A percentile compares a stretch with the other conserved stretches of the same genome.
Conservation (phyloP, 1,284 basidiomycete genomes). For the Golubevia pallescens region DNA sequence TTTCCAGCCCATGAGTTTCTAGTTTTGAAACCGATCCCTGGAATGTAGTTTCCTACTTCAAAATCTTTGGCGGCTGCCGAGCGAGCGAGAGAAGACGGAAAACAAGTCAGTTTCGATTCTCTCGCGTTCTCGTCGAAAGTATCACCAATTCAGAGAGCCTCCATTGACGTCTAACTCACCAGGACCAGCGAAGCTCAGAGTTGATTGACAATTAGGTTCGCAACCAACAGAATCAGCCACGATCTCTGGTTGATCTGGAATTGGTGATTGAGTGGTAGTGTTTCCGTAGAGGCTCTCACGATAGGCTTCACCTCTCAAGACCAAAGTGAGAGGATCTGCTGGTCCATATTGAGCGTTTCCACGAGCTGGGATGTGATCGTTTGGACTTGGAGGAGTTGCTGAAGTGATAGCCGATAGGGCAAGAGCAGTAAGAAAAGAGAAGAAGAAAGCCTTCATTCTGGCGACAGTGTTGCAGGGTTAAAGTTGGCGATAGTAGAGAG, state of each 20-base stretch:
- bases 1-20: conserved; percentile 2
- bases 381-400: no score
- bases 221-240: not conserved
- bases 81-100: no score
- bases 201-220: not conserved
- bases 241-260: not conserved
- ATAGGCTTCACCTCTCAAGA: not conserved
- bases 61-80: not conserved
- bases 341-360: not conserved
- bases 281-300: not conserved
- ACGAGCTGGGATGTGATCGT: not conserved
- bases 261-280: not conserved
- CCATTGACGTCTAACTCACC: not conserved
- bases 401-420: no score
- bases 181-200: no score
- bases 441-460: no score
- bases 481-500: no score
- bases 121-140: no score
- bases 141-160: no score
- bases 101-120: no score
- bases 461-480: no score
- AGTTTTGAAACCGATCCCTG: not conserved
- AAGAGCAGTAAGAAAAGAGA: no score
- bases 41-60: not conserved
- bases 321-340: not conserved